Evolutionary conservation across 306 rosid species (phyloP).

Genomic region (Bauhinia variegata): DNA sequence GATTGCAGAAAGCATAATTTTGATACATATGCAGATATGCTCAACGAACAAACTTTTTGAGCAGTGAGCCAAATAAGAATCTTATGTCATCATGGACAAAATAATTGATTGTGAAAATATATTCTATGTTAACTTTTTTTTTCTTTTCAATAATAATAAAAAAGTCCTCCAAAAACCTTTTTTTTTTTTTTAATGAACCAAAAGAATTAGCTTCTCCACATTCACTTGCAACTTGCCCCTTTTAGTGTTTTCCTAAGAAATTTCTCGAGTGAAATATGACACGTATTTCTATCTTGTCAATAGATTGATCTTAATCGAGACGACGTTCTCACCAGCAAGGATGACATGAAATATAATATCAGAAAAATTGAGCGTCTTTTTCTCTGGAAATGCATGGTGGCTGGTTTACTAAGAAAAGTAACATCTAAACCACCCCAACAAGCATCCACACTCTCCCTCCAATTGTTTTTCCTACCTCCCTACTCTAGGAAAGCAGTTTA

Average conservation of each 20-base stretch:
- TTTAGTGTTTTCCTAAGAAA: background rate
- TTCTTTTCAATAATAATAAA: too few relatives aligned
- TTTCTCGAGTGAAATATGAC: background rate
- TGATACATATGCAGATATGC: too few relatives aligned
- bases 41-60: too few relatives aligned
- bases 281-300: constrained; percentile 4
- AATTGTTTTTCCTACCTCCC: too few relatives aligned
- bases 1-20: too few relatives aligned
- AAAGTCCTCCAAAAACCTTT: too few relatives aligned
- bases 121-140: too few relatives aligned
- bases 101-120: too few relatives aligned
- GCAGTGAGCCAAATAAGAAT: too few relatives aligned
- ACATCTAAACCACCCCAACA: constrained; percentile 21
- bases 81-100: too few relatives aligned
- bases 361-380: constrained; percentile 35
- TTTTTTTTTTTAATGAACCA: constrained; percentile 13
- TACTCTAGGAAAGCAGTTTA: too few relatives aligned
- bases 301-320: constrained; percentile 14
- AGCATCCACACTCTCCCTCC: constrained; percentile 37
- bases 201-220: constrained; percentile 18
- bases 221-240: constrained; percentile 15
- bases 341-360: constrained; percentile 43
- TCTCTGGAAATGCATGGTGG: constrained; percentile 46
- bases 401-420: constrained; percentile 34
- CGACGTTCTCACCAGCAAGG: constrained; percentile 44